Evolutionary conservation across 805 yeast genomes (phyloP).

Genomic region (Debaryomyces hansenii): DNA sequence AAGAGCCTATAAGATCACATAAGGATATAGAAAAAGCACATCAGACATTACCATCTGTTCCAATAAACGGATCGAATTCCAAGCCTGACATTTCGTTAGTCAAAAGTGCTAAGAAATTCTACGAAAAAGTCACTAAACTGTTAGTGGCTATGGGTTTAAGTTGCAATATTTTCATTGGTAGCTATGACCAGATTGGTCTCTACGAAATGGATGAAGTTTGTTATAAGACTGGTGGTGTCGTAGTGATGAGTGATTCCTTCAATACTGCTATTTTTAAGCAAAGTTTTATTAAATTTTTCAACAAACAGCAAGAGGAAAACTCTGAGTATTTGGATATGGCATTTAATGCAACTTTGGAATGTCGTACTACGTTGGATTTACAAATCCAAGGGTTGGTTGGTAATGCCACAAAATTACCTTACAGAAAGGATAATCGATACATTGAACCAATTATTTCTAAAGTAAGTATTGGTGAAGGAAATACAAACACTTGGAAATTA

Average conservation of each 20-base stretch:
- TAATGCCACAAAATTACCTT: conserved; percentile 51
- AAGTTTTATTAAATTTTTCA: conserved; percentile 55
- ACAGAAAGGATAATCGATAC: conserved; percentile 22
- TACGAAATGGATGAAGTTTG: conserved; percentile 63
- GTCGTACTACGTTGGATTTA: conserved; percentile 50
- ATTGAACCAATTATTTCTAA: conserved; percentile 30
- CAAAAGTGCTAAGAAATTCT: conserved; percentile 45
- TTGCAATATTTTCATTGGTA: conserved; percentile 59
- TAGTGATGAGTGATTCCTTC: conserved; percentile 65
- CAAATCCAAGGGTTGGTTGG: conserved; percentile 63
- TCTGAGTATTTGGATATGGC: conserved; percentile 50
- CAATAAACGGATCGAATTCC: conserved; percentile 37
- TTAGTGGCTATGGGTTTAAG: conserved; percentile 54
- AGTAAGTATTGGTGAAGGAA: conserved; percentile 45
- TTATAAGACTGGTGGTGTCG: conserved; percentile 60
- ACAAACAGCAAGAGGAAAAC: conserved; percentile 25
- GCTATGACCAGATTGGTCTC: conserved; percentile 69
- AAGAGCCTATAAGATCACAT: conserved; percentile 67
- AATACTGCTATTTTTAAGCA: conserved; percentile 68
- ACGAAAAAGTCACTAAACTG: conserved; percentile 47
- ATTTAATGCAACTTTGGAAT: conserved; percentile 59
- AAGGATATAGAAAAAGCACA: conserved; percentile 53
- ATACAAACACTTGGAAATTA: conserved; percentile 60
- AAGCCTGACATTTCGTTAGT: conserved; percentile 29
- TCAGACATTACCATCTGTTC: conserved; percentile 24